Percentiles rank a stretch among this genome's conserved stretches.
These are phyloP conservation scores for Flaveria bidentis DNA, from an alignment of 129 eudicot species.

Conservation along the genomic window DNA sequence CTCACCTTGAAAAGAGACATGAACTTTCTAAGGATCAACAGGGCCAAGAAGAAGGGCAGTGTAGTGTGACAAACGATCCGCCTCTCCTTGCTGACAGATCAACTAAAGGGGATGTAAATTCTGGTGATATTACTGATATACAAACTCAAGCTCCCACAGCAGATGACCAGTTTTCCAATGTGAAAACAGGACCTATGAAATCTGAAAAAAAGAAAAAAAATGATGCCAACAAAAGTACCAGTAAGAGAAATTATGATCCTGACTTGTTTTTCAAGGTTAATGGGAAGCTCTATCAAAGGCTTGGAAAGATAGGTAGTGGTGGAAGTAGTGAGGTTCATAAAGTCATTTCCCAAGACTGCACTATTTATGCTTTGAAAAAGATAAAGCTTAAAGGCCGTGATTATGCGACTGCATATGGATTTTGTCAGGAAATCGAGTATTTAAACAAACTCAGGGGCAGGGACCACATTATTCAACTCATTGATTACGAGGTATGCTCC, in stretches of 20 bases:
- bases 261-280: conserved; percentile 89
- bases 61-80: conserved; percentile 35
- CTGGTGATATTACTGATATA: conserved; percentile 43
- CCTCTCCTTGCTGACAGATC: conserved; percentile 41
- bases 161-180: conserved; percentile 39
- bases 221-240: conserved; percentile 55
- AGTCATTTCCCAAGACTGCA: conserved; percentile 91
- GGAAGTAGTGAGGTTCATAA: conserved; percentile 99
- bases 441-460: conserved; percentile 77
- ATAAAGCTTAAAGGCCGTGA: conserved; percentile 99
- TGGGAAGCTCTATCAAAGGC: conserved; percentile 95
- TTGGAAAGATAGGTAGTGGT: conserved; percentile 98
- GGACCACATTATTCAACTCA: conserved; percentile 85
- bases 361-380: conserved; percentile 87
- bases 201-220: conserved; percentile 56
- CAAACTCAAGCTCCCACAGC: conserved; percentile 48
- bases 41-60: conserved; percentile 30
- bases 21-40: conserved; percentile 32
- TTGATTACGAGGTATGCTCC: conserved; percentile 85
- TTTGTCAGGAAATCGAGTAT: conserved; percentile 93
- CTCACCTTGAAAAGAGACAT: conserved; percentile 32
- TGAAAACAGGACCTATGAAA: conserved; percentile 51
- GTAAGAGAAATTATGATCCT: conserved; percentile 71
- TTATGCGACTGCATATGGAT: conserved; percentile 93
- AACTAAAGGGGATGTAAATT: conserved; percentile 36